Conservation (phyloP, 805 yeast species). For the Kluyveromyces lactis region DNA sequence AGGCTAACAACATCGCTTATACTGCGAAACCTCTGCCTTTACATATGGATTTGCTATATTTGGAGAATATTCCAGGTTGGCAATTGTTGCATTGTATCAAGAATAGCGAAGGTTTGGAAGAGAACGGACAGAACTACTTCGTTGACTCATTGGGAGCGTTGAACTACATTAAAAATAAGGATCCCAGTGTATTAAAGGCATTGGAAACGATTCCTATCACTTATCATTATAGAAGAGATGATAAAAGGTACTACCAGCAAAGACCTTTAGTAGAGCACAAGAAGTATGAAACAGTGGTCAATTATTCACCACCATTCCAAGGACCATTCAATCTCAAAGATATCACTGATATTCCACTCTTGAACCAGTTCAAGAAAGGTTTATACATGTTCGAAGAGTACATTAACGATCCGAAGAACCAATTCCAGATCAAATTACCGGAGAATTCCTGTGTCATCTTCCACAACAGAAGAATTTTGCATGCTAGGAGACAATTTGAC, state of each 20-base stretch:
- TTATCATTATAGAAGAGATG: conserved; percentile 56
- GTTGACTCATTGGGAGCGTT: conserved; percentile 67
- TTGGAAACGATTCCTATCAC: conserved; percentile 56
- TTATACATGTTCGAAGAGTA: conserved; percentile 50
- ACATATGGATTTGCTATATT: conserved; percentile 71
- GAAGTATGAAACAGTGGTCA: conserved; percentile 29
- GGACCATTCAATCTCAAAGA: conserved; percentile 65
- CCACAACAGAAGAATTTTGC: conserved; percentile 63
- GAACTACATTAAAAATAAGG: conserved; percentile 41
- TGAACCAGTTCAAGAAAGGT: conserved; percentile 42
- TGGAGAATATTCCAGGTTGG: conserved; percentile 76
- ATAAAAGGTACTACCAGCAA: conserved; percentile 51
- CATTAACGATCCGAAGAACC: conserved; percentile 45
- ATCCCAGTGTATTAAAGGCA: conserved; percentile 57
- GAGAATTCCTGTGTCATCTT: conserved; percentile 60
- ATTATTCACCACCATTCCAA: conserved; percentile 78
- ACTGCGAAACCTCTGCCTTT: conserved; percentile 57
- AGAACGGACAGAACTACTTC: conserved; percentile 63
- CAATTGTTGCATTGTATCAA: conserved; percentile 57
- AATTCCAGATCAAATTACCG: conserved; percentile 43
- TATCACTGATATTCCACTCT: conserved; percentile 1
- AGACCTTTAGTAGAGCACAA: conserved; percentile 47
- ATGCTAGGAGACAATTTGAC: conserved; percentile 48
- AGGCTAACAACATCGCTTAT: conserved; percentile 62
- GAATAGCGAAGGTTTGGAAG: conserved; percentile 35